These are phyloP conservation scores for Hondaea fermentalgiana DNA, from an alignment of 108 stramenopile species.

Conservation along the genomic window DNA sequence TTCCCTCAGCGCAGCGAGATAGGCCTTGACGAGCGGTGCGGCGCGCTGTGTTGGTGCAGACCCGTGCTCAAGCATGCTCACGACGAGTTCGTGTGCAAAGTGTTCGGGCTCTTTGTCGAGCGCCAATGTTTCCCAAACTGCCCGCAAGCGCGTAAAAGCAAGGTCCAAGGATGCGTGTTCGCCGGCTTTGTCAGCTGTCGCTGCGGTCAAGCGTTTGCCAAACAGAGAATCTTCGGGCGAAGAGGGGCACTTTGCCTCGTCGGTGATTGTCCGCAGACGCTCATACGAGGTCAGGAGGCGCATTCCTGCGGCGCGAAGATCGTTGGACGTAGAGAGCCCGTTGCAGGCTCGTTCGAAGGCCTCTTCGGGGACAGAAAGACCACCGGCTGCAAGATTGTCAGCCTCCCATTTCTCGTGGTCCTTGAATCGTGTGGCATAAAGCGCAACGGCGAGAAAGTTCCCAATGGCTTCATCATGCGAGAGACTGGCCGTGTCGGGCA, in stretches of 20 bases:
- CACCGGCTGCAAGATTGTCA: not conserved
- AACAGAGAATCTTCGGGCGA: not conserved
- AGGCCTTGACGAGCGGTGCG: not conserved
- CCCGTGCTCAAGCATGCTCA: not conserved
- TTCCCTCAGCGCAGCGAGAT: not conserved
- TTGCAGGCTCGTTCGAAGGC: constrained; percentile 6
- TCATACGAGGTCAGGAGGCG: not conserved
- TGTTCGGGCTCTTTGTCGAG: not conserved
- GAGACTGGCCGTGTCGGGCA: not conserved
- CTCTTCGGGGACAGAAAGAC: not conserved
- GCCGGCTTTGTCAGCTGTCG: not conserved
- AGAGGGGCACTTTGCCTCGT: not conserved
- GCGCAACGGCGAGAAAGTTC: not conserved
- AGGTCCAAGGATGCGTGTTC: not conserved
- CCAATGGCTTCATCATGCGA: not conserved
- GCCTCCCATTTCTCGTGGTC: not conserved
- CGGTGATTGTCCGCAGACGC: not conserved
- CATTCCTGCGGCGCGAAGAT: constrained; percentile 4
- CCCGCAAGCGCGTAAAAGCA: not conserved
- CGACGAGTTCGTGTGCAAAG: not conserved
- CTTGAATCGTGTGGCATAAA: not conserved
- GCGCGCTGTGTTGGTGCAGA: not conserved
- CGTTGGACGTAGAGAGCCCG: constrained; percentile 10
- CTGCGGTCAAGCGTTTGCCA: not conserved
- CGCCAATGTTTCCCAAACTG: not conserved